Conservation (phyloP, 2,329 filamentous ascomycete species). For the Phaeophleospora eucalypticola region DNA sequence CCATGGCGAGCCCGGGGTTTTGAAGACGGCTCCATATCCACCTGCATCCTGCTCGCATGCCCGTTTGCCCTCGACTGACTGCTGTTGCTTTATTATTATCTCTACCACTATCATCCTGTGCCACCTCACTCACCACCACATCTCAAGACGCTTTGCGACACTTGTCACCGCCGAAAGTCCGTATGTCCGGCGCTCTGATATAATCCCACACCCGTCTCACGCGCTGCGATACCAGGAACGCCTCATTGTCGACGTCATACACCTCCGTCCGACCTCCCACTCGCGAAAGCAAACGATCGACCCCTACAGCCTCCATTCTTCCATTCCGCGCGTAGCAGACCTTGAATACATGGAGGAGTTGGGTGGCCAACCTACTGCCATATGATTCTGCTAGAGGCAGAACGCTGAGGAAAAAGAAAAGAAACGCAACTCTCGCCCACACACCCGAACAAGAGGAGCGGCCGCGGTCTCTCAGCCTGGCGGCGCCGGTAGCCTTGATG, state of each 20-base stretch:
- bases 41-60: neutral
- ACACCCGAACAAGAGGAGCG: constrained; percentile 8
- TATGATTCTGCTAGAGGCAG: constrained; percentile 14
- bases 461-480: constrained; percentile 14
- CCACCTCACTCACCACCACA: neutral
- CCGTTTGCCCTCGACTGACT: neutral
- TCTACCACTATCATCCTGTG: neutral
- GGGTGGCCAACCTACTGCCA: constrained; percentile 1
- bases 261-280: neutral
- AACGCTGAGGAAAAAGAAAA: constrained; percentile 11
- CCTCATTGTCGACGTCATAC: constrained; percentile 1
- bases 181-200: neutral
- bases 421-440: constrained; percentile 8
- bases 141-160: neutral
- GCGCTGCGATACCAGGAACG: constrained; percentile 1
- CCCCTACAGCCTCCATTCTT: neutral
- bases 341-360: constrained; percentile 17
- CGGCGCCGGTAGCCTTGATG: constrained; percentile 81
- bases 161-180: neutral
- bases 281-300: neutral
- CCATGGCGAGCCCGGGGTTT: neutral
- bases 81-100: neutral
- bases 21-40: neutral
- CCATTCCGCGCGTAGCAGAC: neutral
- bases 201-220: neutral